phyloP scores from a whole-genome alignment of 768 basidiomycete species.

The Mycena latifolia region DNA sequence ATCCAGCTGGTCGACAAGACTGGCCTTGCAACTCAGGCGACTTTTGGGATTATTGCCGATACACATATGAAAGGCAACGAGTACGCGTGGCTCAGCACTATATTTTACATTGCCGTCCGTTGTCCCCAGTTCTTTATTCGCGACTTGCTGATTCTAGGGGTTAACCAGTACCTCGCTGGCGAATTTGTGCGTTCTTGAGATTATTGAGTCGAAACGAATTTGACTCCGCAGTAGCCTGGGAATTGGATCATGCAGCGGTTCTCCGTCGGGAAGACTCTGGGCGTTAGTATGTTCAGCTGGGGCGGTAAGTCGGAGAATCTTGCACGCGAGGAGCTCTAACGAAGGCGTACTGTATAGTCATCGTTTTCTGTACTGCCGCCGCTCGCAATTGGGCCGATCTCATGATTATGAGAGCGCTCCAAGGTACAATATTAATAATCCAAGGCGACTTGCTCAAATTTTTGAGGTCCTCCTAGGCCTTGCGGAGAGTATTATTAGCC shows the following conservation, averaged over 20 bases:
- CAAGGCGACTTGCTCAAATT: background rate
- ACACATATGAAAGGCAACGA: slow-evolving; percentile 13
- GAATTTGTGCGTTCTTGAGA: background rate
- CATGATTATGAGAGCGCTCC: slow-evolving; percentile 8
- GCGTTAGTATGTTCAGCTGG: slow-evolving; percentile 4
- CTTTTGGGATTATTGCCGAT: slow-evolving; percentile 6
- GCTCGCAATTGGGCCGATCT: slow-evolving; percentile 5
- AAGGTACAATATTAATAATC: background rate
- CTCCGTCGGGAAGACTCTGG: slow-evolving; percentile 11
- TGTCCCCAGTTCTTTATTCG: background rate
- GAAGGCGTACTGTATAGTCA: background rate
- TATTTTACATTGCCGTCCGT: slow-evolving; percentile 6
- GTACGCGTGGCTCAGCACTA: slow-evolving; percentile 3
- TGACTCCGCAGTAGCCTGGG: too few relatives aligned
- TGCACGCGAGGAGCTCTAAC: background rate
- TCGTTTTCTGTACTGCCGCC: slow-evolving; percentile 10
- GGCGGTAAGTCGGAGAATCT: background rate
- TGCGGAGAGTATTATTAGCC: background rate
- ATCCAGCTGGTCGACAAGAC: slow-evolving; percentile 16
- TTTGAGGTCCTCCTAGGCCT: background rate
- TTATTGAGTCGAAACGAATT: too few relatives aligned
- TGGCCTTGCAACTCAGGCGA: slow-evolving; percentile 8
- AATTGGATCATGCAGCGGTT: slow-evolving; percentile 15
- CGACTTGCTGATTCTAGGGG: background rate
- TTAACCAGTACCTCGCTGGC: background rate